Percentiles rank a stretch among this genome's conserved stretches.
Conservation (phyloP, 2,329 filamentous ascomycete species). For the Trichothecium sympodiale region DNA sequence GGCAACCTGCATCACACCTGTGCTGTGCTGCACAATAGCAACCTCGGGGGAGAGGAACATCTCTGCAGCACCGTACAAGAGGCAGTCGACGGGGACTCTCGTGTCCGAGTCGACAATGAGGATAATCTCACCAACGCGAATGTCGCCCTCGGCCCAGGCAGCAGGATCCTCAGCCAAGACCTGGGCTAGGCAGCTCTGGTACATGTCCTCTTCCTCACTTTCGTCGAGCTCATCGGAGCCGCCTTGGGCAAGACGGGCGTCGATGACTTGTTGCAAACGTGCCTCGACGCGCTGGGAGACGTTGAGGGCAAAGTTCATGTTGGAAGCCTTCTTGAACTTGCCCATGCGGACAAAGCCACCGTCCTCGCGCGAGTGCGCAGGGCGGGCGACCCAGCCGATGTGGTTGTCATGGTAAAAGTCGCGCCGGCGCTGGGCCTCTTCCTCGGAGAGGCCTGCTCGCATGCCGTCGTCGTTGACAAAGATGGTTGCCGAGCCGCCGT, state of each 20-base stretch:
- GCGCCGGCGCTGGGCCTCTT: conserved; percentile 25
- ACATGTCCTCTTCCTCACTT: conserved; percentile 29
- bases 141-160: conserved; percentile 49
- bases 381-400: conserved; percentile 37
- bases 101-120: conserved; percentile 60
- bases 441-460: conserved; percentile 34
- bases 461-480: conserved; percentile 55
- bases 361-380: conserved; percentile 32
- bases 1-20: conserved; percentile 68
- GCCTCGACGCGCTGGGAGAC: conserved; percentile 52
- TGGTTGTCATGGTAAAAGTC: conserved; percentile 40
- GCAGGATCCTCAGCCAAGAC: conserved; percentile 34
- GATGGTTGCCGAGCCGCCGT: conserved; percentile 35
- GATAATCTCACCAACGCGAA: conserved; percentile 52
- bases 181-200: conserved; percentile 34
- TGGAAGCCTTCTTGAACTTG: conserved; percentile 65
- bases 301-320: conserved; percentile 63
- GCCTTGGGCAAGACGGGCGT: conserved; percentile 8
- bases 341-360: conserved; percentile 40
- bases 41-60: conserved; percentile 62
- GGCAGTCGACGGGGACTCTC: conserved; percentile 54
- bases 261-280: conserved; percentile 30
- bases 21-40: conserved; percentile 61
- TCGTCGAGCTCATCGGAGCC: conserved; percentile 13
- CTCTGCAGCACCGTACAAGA: conserved; percentile 59